Base-by-base conservation (phyloP, 805 yeast genomes). In the Yarrowia sp. region DNA sequence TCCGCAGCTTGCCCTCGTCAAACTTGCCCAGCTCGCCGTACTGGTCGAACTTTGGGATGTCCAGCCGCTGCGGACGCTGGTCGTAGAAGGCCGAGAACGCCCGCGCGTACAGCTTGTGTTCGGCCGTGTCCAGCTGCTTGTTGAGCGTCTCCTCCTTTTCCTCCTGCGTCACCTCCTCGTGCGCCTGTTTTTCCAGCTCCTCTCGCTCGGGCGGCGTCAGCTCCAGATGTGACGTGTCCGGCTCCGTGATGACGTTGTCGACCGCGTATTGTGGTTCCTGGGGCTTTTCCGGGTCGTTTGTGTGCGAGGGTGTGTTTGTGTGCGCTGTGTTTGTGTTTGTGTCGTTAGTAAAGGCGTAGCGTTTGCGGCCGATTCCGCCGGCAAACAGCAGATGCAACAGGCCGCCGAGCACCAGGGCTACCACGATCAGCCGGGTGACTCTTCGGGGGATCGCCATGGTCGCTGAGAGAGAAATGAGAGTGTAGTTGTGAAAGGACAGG, bases 1-100 rank as follows among this genome's bases (percentile, higher is more conserved):
- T 49, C 70, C 77, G 78, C 45, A 71, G 75, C 41, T 72, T 77
- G 49, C 73, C 76, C 26, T 63, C 67, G 26, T 48, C 11, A 40
- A 63, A 9, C n/a, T 11, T 5, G 9, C 67, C 67, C 40, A n/a
- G n/a, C n/a, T 32, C 56, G 26, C 56, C 56, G 48, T 63, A 48
- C 56, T 48, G 14, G 46, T 63, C 45, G 38, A 48, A 48, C 8
- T 63, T 63, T 14, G 56, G 56, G 15, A 49, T 48, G 8, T 63
- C 56, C 12, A 63, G 55, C 5, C 48, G 35, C 40, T 63, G 56
- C 1, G 67, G 67, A 5, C 67, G 56, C 40, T 63, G 55, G 67
- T 63, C 67, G 48, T 63, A 63, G 32, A 63, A 63, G 2, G 56
- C 56, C 41, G 43, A 38, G 9, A 63, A 63, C 19, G 56, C 67